Percentiles rank a stretch among this genome's conserved stretches.
Evolutionary conservation across 2,329 filamentous ascomycete genomes (phyloP).

Genomic region (Macrophomina pseudophaseolina): DNA sequence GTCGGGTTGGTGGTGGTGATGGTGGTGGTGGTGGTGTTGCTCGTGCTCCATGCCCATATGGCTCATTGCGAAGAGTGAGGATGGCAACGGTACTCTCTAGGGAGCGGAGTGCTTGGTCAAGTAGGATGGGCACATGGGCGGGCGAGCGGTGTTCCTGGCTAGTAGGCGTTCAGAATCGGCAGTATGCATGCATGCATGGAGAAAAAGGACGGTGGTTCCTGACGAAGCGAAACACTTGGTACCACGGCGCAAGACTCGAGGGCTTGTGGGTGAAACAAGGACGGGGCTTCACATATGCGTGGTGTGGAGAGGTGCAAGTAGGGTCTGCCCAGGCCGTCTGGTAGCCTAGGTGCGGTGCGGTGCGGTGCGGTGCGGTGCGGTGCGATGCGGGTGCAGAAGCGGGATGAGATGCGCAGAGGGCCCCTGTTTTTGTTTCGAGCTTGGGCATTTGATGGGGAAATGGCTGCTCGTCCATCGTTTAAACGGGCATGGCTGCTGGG

Average conservation of each 20-base stretch:
- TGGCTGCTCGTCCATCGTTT: conserved; percentile 24
- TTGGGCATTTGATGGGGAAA: conserved; percentile 25
- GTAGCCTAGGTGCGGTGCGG: conserved; percentile 34
- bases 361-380: conserved; percentile 41
- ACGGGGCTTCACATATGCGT: conserved; percentile 24
- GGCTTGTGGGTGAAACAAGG: conserved; percentile 19
- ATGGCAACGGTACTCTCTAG: conserved; percentile 34
- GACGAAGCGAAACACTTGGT: conserved; percentile 37
- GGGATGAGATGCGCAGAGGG: conserved; percentile 34
- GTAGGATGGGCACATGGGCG: conserved; percentile 33
- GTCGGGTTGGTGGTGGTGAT: conserved; percentile 28
- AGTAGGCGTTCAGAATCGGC: conserved; percentile 34
- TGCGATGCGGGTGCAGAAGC: conserved; percentile 37
- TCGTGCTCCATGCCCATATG: conserved; percentile 50
- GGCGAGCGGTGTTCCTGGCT: conserved; percentile 25
- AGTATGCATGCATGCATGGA: conserved; percentile 47
- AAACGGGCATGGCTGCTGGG: conserved; percentile 22
- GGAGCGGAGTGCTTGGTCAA: conserved; percentile 38
- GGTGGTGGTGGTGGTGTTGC: conserved; percentile 34
- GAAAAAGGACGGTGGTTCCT: conserved; percentile 38
- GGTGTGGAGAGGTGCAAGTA: conserved; percentile 24
- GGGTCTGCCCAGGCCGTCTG: conserved; percentile 23
- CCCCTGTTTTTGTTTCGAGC: conserved; percentile 37
- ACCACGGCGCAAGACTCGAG: conserved; percentile 26
- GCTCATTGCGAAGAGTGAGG: conserved; percentile 40